Evolutionary conservation across 768 basidiomycete genomes (phyloP).

Genomic region (Chalciporus pseudorubinellus): DNA sequence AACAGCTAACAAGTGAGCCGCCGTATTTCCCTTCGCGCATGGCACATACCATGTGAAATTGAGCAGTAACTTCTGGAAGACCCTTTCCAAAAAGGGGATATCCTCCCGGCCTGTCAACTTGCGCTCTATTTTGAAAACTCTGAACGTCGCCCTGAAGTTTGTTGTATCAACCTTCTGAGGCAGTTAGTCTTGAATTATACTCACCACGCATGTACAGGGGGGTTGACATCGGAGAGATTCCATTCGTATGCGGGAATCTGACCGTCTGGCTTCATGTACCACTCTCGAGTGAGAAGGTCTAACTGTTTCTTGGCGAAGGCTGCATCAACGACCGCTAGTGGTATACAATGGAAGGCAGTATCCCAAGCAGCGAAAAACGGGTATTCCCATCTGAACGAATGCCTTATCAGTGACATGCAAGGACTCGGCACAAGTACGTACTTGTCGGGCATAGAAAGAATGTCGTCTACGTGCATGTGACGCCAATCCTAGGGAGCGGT

Average conservation of each 20-base stretch:
- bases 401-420: slow-evolving; percentile 4
- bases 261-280: slow-evolving; percentile 99
- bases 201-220: slow-evolving; percentile 97
- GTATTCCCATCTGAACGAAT: slow-evolving; percentile 80
- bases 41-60: slow-evolving; percentile 89
- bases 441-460: slow-evolving; percentile 99
- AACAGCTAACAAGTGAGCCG: slow-evolving; percentile 1
- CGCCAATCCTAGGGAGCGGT: slow-evolving; percentile 72
- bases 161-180: background rate
- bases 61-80: slow-evolving; percentile 94
- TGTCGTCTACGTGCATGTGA: slow-evolving; percentile 92
- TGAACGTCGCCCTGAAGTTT: slow-evolving; percentile 82
- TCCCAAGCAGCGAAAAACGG: slow-evolving; percentile 99
- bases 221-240: slow-evolving; percentile 99
- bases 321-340: slow-evolving; percentile 93
- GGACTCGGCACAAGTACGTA: slow-evolving; percentile 33
- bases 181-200: slow-evolving; percentile 11
- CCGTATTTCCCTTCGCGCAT: background rate
- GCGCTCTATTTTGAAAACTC: slow-evolving; percentile 98
- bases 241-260: slow-evolving; percentile 99
- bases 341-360: slow-evolving; percentile 99
- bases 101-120: slow-evolving; percentile 93
- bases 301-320: slow-evolving; percentile 97
- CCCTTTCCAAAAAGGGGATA: slow-evolving; percentile 88
- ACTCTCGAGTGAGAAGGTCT: slow-evolving; percentile 93